phyloP scores from a whole-genome alignment of 345 rosid genomes.

The Rhodamnia rubescens region DNA sequence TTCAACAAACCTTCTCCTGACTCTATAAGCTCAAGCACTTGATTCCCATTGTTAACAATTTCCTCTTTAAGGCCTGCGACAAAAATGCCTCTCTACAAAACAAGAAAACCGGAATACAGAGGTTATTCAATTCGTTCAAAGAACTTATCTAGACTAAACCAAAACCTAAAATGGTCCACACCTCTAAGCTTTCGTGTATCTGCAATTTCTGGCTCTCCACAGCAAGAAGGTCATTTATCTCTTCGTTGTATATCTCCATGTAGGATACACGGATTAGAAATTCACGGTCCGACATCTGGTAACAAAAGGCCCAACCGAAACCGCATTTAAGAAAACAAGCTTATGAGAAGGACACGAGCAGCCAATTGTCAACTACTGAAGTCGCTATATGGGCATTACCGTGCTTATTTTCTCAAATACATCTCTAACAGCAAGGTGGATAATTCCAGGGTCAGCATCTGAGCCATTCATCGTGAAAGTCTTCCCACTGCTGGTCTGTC shows the following conservation, averaged over 20 bases:
- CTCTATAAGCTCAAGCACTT: constrained; percentile 69
- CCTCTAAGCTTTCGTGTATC: constrained; percentile 94
- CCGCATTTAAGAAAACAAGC: neutral
- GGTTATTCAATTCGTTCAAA: neutral
- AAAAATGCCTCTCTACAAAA: constrained; percentile 63
- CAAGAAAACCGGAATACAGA: neutral
- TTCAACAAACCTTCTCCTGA: constrained; percentile 76
- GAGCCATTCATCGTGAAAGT: constrained; percentile 98
- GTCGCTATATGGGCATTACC: constrained; percentile 13
- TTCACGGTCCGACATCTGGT: constrained; percentile 72
- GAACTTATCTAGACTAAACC: neutral
- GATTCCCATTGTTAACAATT: constrained; percentile 71
- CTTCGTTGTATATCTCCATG: constrained; percentile 94
- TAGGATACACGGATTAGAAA: constrained; percentile 89
- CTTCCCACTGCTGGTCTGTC: constrained; percentile 98
- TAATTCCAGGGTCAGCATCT: constrained; percentile 59
- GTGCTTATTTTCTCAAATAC: constrained; percentile 41
- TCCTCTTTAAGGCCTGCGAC: constrained; percentile 87
- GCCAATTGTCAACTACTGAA: neutral
- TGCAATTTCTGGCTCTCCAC: constrained; percentile 78
- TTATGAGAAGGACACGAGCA: neutral
- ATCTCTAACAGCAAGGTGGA: constrained; percentile 65
- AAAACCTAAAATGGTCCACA: constrained; percentile 7
- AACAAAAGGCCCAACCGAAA: constrained; percentile 3
- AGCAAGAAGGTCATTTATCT: constrained; percentile 75